phyloP scores from a whole-genome alignment of 306 rosid species.

The Quillaja saponaria region DNA sequence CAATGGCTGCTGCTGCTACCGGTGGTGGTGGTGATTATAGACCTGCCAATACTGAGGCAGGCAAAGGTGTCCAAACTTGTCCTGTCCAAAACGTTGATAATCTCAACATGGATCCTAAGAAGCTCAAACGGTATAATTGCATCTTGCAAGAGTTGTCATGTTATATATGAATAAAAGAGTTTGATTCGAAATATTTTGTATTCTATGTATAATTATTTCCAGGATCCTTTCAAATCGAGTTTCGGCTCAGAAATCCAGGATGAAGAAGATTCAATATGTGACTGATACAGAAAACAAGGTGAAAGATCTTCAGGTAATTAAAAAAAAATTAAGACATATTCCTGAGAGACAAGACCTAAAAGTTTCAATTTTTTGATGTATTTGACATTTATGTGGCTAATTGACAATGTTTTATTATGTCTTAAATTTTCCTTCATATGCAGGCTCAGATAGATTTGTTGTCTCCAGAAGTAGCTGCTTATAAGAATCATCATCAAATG shows the following conservation, averaged over 20 bases:
- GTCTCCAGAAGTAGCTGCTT: slow-evolving; percentile 35
- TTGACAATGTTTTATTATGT: not conserved
- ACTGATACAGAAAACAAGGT: slow-evolving; percentile 29
- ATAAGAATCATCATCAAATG: slow-evolving; percentile 2
- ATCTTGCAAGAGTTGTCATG: no score
- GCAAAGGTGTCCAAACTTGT: not conserved
- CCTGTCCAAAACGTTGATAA: not conserved
- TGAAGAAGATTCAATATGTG: slow-evolving; percentile 35
- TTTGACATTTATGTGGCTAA: not conserved
- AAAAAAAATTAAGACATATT: no score
- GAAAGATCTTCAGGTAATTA: slow-evolving; percentile 39
- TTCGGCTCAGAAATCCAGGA: slow-evolving; percentile 31
- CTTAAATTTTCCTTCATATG: slow-evolving; percentile 8
- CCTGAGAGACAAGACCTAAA: not conserved
- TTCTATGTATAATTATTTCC: no score
- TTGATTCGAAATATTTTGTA: not conserved
- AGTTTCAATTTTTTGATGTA: no score
- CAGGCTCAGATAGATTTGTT: slow-evolving; percentile 41
- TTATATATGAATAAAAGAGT: no score
- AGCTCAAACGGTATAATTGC: slow-evolving; percentile 30
- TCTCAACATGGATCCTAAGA: slow-evolving; percentile 29
- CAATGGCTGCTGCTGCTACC: not conserved
- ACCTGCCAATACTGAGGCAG: not conserved
- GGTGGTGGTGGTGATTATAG: not conserved
- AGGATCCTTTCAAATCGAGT: slow-evolving; percentile 31